phyloP scores from a whole-genome alignment of 306 rosid species.

The Prunus davidiana region DNA sequence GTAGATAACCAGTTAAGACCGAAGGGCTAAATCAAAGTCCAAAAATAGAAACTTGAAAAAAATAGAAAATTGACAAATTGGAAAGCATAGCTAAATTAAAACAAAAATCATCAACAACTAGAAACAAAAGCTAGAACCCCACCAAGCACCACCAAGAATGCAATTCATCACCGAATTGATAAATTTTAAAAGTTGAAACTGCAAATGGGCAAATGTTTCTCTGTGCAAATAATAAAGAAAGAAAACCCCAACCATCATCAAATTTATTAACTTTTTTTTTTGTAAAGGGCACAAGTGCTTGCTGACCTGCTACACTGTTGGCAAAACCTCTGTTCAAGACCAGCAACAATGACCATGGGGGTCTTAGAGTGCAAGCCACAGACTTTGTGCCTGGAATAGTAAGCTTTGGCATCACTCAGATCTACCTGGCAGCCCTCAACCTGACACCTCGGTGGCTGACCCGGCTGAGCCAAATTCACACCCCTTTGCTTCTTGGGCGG shows the following conservation, averaged over 20 bases:
- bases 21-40: neutral
- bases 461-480: conserved; percentile 21
- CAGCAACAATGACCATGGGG: conserved; percentile 70
- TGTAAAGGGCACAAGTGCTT: neutral
- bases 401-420: conserved; percentile 83
- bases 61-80: neutral
- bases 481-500: conserved; percentile 49
- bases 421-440: conserved; percentile 86
- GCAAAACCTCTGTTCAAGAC: conserved; percentile 86
- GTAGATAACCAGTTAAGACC: neutral
- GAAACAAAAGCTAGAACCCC: neutral
- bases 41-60: neutral
- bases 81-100: neutral
- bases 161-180: neutral
- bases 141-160: neutral
- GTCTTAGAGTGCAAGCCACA: conserved; percentile 83
- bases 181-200: neutral
- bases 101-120: neutral
- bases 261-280: too few species aligned
- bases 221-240: neutral
- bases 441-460: conserved; percentile 85
- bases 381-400: conserved; percentile 92
- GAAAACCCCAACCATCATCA: neutral
- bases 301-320: conserved; percentile 91
- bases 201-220: neutral